Percentiles rank a stretch among this genome's conserved stretches.
Conservation (phyloP, 2,329 filamentous ascomycete genomes). For the Mollisia scopiformis region DNA sequence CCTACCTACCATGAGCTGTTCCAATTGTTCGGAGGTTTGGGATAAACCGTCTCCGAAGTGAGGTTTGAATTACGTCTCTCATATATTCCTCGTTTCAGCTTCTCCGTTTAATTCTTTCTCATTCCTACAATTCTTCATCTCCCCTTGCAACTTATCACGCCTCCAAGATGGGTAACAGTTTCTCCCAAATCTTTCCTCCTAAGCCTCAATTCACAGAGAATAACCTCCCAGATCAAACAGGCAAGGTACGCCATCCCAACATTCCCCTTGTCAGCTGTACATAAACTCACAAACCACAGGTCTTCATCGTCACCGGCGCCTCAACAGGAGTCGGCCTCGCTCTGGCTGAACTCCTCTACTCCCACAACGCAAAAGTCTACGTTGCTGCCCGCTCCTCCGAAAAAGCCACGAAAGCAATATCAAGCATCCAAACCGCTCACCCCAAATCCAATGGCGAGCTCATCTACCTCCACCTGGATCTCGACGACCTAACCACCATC, state of each 20-base stretch:
- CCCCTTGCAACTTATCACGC: neutral
- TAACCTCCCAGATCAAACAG: conserved; percentile 33
- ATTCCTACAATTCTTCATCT: too few relatives aligned
- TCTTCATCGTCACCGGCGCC: conserved; percentile 43
- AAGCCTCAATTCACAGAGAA: conserved; percentile 38
- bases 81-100: too few relatives aligned
- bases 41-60: too few relatives aligned
- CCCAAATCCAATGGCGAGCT: conserved; percentile 39
- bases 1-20: too few relatives aligned
- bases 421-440: conserved; percentile 38
- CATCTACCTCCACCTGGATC: conserved; percentile 42
- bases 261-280: neutral
- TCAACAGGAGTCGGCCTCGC: conserved; percentile 44
- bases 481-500: conserved; percentile 43
- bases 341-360: conserved; percentile 43
- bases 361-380: conserved; percentile 47
- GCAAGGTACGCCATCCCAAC: conserved; percentile 26
- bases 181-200: conserved; percentile 25
- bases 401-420: conserved; percentile 44
- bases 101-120: too few relatives aligned
- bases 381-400: conserved; percentile 44
- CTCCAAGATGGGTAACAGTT: conserved; percentile 21
- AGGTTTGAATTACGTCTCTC: too few relatives aligned
- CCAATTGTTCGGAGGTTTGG: too few relatives aligned
- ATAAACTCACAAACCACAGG: conserved; percentile 21